A percentile compares a stretch with the other conserved stretches of the same genome.
phyloP scores from a whole-genome alignment of 202 grass and related monocot species.

The Schoenoplectus triqueter region DNA sequence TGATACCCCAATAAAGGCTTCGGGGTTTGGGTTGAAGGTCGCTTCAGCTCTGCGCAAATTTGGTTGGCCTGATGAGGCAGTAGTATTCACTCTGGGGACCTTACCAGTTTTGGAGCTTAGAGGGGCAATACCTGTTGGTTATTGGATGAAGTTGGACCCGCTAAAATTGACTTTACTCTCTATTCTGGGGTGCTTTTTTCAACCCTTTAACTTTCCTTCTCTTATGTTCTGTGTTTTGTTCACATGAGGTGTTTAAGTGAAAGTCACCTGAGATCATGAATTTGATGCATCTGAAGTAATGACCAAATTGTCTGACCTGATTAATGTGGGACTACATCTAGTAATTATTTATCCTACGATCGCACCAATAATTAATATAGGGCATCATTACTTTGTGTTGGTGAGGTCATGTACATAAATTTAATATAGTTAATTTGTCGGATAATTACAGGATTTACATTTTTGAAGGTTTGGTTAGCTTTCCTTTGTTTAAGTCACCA shows the following conservation, averaged over 20 bases:
- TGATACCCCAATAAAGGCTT: constrained; percentile 74
- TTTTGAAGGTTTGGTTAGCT: not conserved
- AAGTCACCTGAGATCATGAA: not conserved
- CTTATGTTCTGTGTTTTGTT: not conserved
- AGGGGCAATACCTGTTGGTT: constrained; percentile 86
- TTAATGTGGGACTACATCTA: not conserved
- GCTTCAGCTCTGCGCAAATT: constrained; percentile 65
- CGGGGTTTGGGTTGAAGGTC: constrained; percentile 77
- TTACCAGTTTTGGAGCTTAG: constrained; percentile 89
- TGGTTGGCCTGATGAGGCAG: constrained; percentile 84
- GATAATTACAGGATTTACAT: not conserved
- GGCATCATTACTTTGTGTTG: not conserved
- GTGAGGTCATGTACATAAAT: not conserved
- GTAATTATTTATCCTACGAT: not conserved
- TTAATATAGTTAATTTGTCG: not conserved
- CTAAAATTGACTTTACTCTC: constrained; percentile 69
- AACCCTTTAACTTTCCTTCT: not conserved
- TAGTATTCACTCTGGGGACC: constrained; percentile 76
- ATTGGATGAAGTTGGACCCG: constrained; percentile 88
- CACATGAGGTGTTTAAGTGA: constrained; percentile 20
- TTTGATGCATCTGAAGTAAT: not conserved
- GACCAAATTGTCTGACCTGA: not conserved
- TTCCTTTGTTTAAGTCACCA: not conserved
- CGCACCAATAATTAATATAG: not conserved
- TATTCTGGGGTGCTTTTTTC: constrained; percentile 64